These are phyloP conservation scores for Skeletonema grethae DNA, from an alignment of 108 stramenopile genomes.

Conservation along the genomic window DNA sequence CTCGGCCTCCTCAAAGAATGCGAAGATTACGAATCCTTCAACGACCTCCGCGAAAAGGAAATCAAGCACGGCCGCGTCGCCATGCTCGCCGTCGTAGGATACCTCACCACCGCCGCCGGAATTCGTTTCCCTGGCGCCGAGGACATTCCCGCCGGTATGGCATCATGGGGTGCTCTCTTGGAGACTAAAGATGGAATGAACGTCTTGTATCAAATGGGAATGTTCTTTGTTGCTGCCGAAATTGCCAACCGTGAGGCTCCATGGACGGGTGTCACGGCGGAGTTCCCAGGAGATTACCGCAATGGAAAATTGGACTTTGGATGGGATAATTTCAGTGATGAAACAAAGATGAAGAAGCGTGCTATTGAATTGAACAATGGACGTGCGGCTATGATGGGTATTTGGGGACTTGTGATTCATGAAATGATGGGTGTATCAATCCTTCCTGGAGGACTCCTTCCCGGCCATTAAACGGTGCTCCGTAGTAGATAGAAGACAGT, in stretches of 20 bases:
- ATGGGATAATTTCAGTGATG: constrained; percentile 66
- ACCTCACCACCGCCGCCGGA: constrained; percentile 71
- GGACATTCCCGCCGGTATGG: constrained; percentile 73
- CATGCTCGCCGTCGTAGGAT: constrained; percentile 65
- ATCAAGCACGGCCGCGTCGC: constrained; percentile 60
- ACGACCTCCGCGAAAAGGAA: constrained; percentile 60
- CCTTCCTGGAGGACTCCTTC: constrained; percentile 21
- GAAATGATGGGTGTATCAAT: constrained; percentile 14
- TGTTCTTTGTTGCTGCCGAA: constrained; percentile 9
- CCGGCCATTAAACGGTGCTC: constrained; percentile 4
- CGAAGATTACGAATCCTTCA: constrained; percentile 44
- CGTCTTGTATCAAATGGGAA: constrained; percentile 12
- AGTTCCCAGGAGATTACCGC: constrained; percentile 76
- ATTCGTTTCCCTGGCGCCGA: constrained; percentile 75
- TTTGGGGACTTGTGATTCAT: constrained; percentile 32
- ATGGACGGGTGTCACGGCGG: constrained; percentile 63
- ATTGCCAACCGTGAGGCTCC: constrained; percentile 20
- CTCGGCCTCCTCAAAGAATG: constrained; percentile 65
- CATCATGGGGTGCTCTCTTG: constrained; percentile 51
- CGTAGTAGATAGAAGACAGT: not conserved
- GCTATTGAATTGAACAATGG: constrained; percentile 87
- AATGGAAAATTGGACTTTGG: constrained; percentile 73
- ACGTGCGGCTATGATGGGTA: constrained; percentile 63
- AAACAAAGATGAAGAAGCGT: constrained; percentile 73
- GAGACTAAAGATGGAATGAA: constrained; percentile 13